Conservation (phyloP, 108 stramenopile species). For the Nitzschia sp. region DNA sequence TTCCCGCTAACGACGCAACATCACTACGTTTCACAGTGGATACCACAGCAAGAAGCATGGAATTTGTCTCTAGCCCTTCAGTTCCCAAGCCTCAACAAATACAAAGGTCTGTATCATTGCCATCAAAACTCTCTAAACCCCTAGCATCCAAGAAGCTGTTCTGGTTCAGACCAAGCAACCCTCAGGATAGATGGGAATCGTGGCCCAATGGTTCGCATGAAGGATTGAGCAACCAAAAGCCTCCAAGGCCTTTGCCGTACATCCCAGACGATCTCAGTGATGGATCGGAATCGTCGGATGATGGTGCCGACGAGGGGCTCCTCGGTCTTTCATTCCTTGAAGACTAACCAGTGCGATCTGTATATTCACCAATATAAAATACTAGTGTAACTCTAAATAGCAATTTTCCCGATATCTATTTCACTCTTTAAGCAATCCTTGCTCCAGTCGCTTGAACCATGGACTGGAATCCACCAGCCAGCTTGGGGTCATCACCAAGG, state of each 20-base stretch:
- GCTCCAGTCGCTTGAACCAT: conserved; percentile 46
- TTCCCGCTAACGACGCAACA: not conserved
- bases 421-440: conserved; percentile 6
- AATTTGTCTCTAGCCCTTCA: not conserved
- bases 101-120: conserved; percentile 7
- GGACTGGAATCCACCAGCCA: conserved; percentile 53
- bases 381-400: too few species aligned
- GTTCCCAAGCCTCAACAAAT: not conserved
- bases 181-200: not conserved
- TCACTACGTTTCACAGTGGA: not conserved
- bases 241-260: not conserved
- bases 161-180: conserved; percentile 9
- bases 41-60: not conserved
- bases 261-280: not conserved
- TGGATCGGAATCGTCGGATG: not conserved
- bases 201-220: not conserved
- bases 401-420: not conserved
- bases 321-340: conserved; percentile 9
- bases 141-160: conserved; percentile 7
- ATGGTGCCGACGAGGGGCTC: not conserved
- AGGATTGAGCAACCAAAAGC: not conserved
- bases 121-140: conserved; percentile 1
- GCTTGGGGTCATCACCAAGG: conserved; percentile 60
- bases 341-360: not conserved
- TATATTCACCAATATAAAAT: too few species aligned